Evolutionary conservation across 1,284 basidiomycete species (phyloP).

Genomic region (Ceratobasidium sp.): DNA sequence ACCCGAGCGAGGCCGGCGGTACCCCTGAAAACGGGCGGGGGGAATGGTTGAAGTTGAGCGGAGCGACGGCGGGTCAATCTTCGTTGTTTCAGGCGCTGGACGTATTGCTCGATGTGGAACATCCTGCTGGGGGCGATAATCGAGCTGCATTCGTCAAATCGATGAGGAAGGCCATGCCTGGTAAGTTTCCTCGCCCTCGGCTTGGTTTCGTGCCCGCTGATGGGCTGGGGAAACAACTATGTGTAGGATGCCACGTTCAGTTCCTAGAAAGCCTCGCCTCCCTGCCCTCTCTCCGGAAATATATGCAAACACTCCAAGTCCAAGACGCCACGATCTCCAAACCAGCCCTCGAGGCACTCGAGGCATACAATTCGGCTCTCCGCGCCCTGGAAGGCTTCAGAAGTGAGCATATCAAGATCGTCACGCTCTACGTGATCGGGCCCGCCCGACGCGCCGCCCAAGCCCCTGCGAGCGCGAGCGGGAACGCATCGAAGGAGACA

Average conservation of each 20-base stretch:
- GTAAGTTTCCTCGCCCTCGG: background rate
- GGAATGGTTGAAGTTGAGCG: conserved; percentile 37
- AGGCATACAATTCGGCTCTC: conserved; percentile 19
- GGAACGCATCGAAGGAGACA: background rate
- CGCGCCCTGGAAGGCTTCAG: conserved; percentile 24
- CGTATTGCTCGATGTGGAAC: conserved; percentile 2
- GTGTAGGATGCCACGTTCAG: conserved; percentile 24
- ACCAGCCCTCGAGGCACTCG: background rate
- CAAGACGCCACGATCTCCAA: conserved; percentile 6
- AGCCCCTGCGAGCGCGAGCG: background rate
- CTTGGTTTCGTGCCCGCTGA: background rate
- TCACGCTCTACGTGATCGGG: conserved; percentile 28
- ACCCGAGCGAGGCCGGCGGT: conserved; percentile 12
- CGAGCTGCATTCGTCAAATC: conserved; percentile 12
- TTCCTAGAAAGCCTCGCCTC: conserved; percentile 19
- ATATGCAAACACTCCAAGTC: conserved; percentile 18
- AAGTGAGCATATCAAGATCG: conserved; percentile 36
- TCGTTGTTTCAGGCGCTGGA: conserved; percentile 39
- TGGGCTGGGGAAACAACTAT: background rate
- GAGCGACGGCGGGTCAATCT: conserved; percentile 33
- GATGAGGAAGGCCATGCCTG: conserved; percentile 37
- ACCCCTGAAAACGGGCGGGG: conserved; percentile 18
- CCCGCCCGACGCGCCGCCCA: conserved; percentile 31
- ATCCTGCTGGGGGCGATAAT: conserved; percentile 17
- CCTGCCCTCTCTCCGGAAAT: conserved; percentile 18